A percentile compares a stretch with the other conserved stretches of the same genome.
Evolutionary conservation across 2,329 filamentous ascomycete species (phyloP).

Genomic region (Whalleya microplaca): DNA sequence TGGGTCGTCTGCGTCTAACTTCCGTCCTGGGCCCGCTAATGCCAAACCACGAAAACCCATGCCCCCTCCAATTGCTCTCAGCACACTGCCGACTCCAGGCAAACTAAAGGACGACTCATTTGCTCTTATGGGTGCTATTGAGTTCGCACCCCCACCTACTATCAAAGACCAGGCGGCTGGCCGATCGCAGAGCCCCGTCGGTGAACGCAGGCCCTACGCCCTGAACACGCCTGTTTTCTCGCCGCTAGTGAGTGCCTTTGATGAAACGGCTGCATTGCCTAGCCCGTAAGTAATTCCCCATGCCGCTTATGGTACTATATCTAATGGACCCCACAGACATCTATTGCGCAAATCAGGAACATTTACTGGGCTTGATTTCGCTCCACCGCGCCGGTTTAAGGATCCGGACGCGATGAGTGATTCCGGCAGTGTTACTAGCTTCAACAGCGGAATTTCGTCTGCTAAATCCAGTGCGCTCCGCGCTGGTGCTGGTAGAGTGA

Average conservation of each 20-base stretch:
- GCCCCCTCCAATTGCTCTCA: conserved; percentile 75
- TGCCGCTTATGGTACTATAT: neutral
- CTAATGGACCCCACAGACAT: conserved; percentile 55
- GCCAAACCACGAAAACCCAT: conserved; percentile 48
- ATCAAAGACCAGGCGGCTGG: conserved; percentile 72
- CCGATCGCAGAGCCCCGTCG: conserved; percentile 65
- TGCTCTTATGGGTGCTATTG: conserved; percentile 67
- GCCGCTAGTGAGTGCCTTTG: conserved; percentile 82
- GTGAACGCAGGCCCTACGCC: conserved; percentile 72
- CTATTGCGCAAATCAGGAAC: conserved; percentile 75
- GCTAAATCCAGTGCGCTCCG: conserved; percentile 73
- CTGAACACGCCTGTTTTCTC: conserved; percentile 73
- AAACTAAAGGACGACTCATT: conserved; percentile 83
- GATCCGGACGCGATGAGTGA: conserved; percentile 65
- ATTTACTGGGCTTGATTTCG: conserved; percentile 81
- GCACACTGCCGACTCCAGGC: conserved; percentile 80
- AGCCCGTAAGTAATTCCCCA: conserved; percentile 74
- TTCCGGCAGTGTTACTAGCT: conserved; percentile 70
- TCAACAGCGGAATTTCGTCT: conserved; percentile 76
- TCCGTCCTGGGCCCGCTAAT: conserved; percentile 40
- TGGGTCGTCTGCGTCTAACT: conserved; percentile 48
- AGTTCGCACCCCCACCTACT: conserved; percentile 81
- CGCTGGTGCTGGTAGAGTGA: conserved; percentile 82
- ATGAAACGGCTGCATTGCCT: conserved; percentile 82
- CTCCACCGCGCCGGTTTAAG: conserved; percentile 75